Evolutionary conservation across 306 rosid species (phyloP).

Genomic region (Quercus aquifolioides): DNA sequence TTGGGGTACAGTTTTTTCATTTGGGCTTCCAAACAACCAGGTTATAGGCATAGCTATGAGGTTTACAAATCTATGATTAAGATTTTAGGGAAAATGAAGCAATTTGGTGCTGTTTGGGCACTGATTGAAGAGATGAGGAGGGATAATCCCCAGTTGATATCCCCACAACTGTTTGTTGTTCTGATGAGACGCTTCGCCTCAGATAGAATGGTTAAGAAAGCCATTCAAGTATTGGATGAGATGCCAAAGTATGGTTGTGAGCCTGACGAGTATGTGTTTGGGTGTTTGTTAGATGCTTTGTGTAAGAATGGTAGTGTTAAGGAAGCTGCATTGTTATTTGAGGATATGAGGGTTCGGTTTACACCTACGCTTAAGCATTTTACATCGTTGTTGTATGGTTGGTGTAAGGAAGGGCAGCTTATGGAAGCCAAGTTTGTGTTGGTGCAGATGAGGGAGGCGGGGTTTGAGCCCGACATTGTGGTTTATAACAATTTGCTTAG

Average conservation of each 20-base stretch:
- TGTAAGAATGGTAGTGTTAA: slow-evolving; percentile 80
- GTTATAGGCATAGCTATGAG: slow-evolving; percentile 52
- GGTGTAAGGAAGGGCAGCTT: slow-evolving; percentile 85
- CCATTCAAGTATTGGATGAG: slow-evolving; percentile 76
- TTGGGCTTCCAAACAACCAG: slow-evolving; percentile 79
- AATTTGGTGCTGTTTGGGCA: slow-evolving; percentile 86
- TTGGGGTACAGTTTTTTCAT: slow-evolving; percentile 70
- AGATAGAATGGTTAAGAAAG: slow-evolving; percentile 77
- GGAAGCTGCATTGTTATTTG: slow-evolving; percentile 75
- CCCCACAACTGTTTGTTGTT: slow-evolving; percentile 62
- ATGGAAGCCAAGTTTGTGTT: slow-evolving; percentile 74
- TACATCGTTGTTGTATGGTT: slow-evolving; percentile 84
- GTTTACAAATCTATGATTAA: slow-evolving; percentile 74
- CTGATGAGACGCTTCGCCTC: slow-evolving; percentile 88
- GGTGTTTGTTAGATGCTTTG: slow-evolving; percentile 81
- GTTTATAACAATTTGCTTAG: slow-evolving; percentile 68
- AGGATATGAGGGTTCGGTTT: slow-evolving; percentile 67
- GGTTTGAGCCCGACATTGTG: slow-evolving; percentile 71
- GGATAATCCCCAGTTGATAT: slow-evolving; percentile 58
- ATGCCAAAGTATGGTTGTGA: slow-evolving; percentile 86
- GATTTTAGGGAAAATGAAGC: slow-evolving; percentile 75
- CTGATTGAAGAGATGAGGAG: slow-evolving; percentile 80
- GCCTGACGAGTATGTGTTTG: slow-evolving; percentile 79
- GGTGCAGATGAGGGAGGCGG: slow-evolving; percentile 72
- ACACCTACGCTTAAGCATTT: slow-evolving; percentile 61